These are phyloP conservation scores for Pseudocohnilembus persalinus DNA, from an alignment of 169 alveolate genomes.

Conservation along the genomic window DNA sequence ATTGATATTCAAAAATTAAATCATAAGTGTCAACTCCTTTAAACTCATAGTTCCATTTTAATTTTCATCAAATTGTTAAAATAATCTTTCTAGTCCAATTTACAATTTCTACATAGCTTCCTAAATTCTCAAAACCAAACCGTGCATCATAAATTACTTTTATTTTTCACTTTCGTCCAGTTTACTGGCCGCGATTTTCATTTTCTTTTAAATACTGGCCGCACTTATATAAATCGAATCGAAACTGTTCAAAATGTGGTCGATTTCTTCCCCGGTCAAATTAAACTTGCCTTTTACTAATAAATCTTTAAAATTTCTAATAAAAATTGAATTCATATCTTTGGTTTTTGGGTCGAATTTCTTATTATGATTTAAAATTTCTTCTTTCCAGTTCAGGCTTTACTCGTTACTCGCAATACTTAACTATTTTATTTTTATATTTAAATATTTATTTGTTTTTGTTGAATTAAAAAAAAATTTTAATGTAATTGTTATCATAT, in stretches of 20 bases:
- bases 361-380: neutral
- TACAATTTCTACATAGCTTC: neutral
- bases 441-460: too few species aligned
- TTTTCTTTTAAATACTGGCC: neutral
- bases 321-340: neutral
- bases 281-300: neutral
- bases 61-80: neutral
- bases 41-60: neutral
- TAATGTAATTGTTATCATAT: too few species aligned
- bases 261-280: neutral
- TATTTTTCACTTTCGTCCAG: neutral
- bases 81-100: neutral
- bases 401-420: neutral
- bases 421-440: neutral
- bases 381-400: neutral
- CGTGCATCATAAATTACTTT: neutral
- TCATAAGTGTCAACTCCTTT: slow-evolving; percentile 7
- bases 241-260: neutral
- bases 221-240: neutral
- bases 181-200: neutral
- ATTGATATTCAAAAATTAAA: slow-evolving; percentile 13
- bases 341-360: neutral
- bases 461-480: too few species aligned
- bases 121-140: neutral
- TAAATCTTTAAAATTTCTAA: neutral